Evolutionary conservation across 345 rosid genomes (phyloP).

Genomic region (Acer saccharum): DNA sequence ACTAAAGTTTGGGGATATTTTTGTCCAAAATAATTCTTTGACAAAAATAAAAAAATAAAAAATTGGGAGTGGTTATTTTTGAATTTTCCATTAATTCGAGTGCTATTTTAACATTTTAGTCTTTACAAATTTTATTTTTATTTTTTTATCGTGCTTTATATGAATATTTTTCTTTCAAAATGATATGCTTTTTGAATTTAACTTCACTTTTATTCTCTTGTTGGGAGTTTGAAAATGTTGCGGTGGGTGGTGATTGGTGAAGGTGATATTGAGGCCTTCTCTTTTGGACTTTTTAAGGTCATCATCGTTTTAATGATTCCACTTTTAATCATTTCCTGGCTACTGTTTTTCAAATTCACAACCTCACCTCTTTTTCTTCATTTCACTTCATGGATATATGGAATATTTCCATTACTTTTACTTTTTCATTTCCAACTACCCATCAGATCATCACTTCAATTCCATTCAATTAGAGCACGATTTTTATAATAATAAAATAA

Average conservation of each 20-base stretch:
- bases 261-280: not conserved
- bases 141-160: not conserved
- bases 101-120: too few relatives aligned
- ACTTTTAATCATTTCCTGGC: not conserved
- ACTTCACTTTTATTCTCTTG: not conserved
- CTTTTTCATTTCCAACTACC: not conserved
- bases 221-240: not conserved
- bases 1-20: too few relatives aligned
- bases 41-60: too few relatives aligned
- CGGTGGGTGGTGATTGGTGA: not conserved
- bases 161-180: not conserved
- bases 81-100: too few relatives aligned
- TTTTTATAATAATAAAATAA: too few relatives aligned
- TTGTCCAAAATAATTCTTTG: not conserved
- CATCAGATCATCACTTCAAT: too few relatives aligned
- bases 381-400: too few relatives aligned
- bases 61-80: too few relatives aligned
- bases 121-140: not conserved
- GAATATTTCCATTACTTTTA: not conserved
- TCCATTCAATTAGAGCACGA: too few relatives aligned
- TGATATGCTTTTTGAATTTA: slow-evolving; percentile 2
- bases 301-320: not conserved
- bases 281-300: not conserved
- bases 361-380: too few relatives aligned
- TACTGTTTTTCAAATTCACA: not conserved